These are phyloP conservation scores for Vicia faba DNA, from an alignment of 306 rosid species.

Conservation along the genomic window DNA sequence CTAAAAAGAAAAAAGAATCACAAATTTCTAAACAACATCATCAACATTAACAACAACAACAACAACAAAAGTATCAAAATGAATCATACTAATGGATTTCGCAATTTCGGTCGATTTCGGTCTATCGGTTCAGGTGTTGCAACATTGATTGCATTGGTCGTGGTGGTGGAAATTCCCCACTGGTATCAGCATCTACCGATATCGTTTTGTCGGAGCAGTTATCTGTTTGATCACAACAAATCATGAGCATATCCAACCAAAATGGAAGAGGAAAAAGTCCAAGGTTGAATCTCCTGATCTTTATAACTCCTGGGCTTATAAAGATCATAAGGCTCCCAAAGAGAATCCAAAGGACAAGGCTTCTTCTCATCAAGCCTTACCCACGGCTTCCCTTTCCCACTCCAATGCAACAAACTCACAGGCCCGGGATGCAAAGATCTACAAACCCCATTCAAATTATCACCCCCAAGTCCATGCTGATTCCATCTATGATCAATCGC, in stretches of 20 bases:
- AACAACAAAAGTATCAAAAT: conserved; percentile 23
- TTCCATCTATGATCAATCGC: conserved; percentile 90
- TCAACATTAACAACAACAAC: neutral
- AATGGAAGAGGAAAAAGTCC: conserved; percentile 50
- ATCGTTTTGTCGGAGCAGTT: too few species aligned
- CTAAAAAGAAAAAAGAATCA: conserved; percentile 46
- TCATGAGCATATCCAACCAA: conserved; percentile 58
- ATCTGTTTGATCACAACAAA: conserved; percentile 27
- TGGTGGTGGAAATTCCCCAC: too few species aligned
- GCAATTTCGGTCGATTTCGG: too few species aligned
- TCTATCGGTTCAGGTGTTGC: too few species aligned
- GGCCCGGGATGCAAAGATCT: conserved; percentile 91
- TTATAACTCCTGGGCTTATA: conserved; percentile 36
- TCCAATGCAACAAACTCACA: conserved; percentile 89
- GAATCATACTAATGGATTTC: conserved; percentile 24
- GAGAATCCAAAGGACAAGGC: conserved; percentile 73
- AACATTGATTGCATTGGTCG: too few species aligned
- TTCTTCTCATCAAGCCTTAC: conserved; percentile 71
- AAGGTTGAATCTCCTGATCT: conserved; percentile 22
- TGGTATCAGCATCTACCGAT: too few species aligned
- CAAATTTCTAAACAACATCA: conserved; percentile 35
- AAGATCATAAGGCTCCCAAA: conserved; percentile 96
- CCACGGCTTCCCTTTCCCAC: conserved; percentile 99
- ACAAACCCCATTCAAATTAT: conserved; percentile 80
- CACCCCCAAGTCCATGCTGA: conserved; percentile 95